phyloP scores from a whole-genome alignment of 2,329 filamentous ascomycete species.

The Plenodomus tracheiphilus region DNA sequence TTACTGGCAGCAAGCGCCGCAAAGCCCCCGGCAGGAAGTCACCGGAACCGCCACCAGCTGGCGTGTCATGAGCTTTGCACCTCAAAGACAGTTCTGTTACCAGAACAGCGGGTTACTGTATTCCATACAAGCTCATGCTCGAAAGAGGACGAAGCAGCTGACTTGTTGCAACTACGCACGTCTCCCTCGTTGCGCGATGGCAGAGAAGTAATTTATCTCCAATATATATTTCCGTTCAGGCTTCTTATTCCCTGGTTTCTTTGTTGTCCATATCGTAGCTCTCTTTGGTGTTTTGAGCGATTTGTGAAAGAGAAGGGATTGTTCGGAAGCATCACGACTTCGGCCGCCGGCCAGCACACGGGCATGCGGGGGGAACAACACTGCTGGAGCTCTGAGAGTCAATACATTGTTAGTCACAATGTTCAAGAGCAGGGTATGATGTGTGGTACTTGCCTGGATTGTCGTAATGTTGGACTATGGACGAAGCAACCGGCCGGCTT shows the following conservation, averaged over 20 bases:
- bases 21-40: too few relatives aligned
- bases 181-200: too few relatives aligned
- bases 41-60: too few relatives aligned
- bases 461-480: background rate
- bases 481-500: background rate
- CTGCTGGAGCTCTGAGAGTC: background rate
- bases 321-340: background rate
- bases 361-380: too few relatives aligned
- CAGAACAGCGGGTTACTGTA: too few relatives aligned
- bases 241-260: background rate
- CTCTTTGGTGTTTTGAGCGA: background rate
- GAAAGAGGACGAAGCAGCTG: too few relatives aligned
- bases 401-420: background rate
- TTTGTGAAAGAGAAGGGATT: background rate
- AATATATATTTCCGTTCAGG: background rate
- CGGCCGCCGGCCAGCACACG: too few relatives aligned
- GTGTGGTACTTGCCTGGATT: background rate
- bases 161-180: too few relatives aligned
- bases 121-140: too few relatives aligned
- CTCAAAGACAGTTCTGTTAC: too few relatives aligned
- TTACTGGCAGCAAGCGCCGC: background rate
- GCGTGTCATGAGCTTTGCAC: too few relatives aligned
- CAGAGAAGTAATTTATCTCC: background rate
- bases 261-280: background rate
- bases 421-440: background rate